A percentile compares a stretch with the other conserved stretches of the same genome.
Evolutionary conservation across 192 early-diverging fungal genomes (phyloP).

Genomic region (Coemansia sp.): DNA sequence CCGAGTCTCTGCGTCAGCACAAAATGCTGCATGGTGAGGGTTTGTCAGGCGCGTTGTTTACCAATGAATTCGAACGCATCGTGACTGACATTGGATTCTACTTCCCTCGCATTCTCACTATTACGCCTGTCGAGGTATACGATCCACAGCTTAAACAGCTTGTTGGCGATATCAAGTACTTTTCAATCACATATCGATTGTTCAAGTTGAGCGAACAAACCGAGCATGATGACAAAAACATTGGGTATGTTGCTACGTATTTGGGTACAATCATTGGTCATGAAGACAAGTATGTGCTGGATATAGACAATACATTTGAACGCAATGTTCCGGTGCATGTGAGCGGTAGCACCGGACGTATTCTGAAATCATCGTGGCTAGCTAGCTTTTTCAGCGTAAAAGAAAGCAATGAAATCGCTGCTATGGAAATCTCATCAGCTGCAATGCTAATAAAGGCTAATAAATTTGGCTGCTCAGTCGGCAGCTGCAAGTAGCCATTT

Average conservation of each 20-base stretch:
- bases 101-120: slow-evolving; percentile 6
- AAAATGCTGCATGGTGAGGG: slow-evolving; percentile 44
- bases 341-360: background rate
- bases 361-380: slow-evolving; percentile 18
- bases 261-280: slow-evolving; percentile 16
- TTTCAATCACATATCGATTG: slow-evolving; percentile 42
- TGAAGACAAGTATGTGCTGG: slow-evolving; percentile 14
- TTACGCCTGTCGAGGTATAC: slow-evolving; percentile 16
- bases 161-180: slow-evolving; percentile 34
- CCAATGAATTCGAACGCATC: slow-evolving; percentile 43
- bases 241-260: slow-evolving; percentile 8
- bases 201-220: slow-evolving; percentile 24
- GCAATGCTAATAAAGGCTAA: background rate
- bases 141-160: slow-evolving; percentile 33
- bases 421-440: background rate
- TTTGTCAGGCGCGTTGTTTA: slow-evolving; percentile 39
- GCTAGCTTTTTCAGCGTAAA: slow-evolving; percentile 6
- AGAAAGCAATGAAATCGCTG: background rate
- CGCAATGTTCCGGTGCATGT: background rate
- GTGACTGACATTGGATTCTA: slow-evolving; percentile 31
- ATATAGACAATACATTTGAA: slow-evolving; percentile 14
- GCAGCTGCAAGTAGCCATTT: background rate
- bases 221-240: background rate
- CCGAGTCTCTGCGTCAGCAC: slow-evolving; percentile 22
- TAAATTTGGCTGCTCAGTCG: background rate